These are phyloP conservation scores for Paecilomyces sp. DNA, from an alignment of 2,329 filamentous ascomycete species.

Conservation along the genomic window DNA sequence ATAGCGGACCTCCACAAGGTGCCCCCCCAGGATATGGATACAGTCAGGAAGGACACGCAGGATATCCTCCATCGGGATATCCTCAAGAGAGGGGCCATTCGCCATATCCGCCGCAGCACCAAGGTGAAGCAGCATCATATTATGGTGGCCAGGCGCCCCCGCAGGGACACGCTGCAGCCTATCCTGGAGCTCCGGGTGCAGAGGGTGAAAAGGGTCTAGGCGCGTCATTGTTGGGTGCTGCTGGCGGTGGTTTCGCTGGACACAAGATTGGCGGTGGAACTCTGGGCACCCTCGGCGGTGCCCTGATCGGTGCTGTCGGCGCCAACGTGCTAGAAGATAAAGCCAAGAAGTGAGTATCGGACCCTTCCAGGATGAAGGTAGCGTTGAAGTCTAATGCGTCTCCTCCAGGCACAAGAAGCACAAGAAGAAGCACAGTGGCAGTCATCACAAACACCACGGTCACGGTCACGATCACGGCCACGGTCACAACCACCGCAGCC, in stretches of 20 bases:
- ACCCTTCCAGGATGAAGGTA: neutral
- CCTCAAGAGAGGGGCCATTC: constrained; percentile 19
- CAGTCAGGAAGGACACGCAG: constrained; percentile 12
- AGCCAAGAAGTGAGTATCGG: constrained; percentile 18
- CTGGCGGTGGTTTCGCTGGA: constrained; percentile 28
- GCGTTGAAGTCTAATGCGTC: constrained; percentile 1
- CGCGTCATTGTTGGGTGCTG: constrained; percentile 29
- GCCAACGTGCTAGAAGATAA: constrained; percentile 17
- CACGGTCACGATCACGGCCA: constrained; percentile 10
- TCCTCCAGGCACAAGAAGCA: constrained; percentile 10
- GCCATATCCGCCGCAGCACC: constrained; percentile 18
- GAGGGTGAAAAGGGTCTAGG: constrained; percentile 29
- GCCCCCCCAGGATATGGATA: constrained; percentile 10
- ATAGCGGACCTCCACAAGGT: constrained; percentile 5
- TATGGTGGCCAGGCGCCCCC: constrained; percentile 15
- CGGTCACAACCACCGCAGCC: constrained; percentile 4
- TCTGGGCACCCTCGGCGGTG: constrained; percentile 25
- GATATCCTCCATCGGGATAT: constrained; percentile 11
- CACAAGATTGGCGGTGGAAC: constrained; percentile 28
- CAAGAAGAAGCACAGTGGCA: constrained; percentile 19
- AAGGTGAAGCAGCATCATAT: constrained; percentile 24
- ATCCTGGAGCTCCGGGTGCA: constrained; percentile 8
- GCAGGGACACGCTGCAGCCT: constrained; percentile 4
- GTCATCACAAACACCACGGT: constrained; percentile 13
- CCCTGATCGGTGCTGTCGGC: constrained; percentile 25